phyloP scores from a whole-genome alignment of 2,329 filamentous ascomycete genomes.

The Trichoderma koningiopsis region DNA sequence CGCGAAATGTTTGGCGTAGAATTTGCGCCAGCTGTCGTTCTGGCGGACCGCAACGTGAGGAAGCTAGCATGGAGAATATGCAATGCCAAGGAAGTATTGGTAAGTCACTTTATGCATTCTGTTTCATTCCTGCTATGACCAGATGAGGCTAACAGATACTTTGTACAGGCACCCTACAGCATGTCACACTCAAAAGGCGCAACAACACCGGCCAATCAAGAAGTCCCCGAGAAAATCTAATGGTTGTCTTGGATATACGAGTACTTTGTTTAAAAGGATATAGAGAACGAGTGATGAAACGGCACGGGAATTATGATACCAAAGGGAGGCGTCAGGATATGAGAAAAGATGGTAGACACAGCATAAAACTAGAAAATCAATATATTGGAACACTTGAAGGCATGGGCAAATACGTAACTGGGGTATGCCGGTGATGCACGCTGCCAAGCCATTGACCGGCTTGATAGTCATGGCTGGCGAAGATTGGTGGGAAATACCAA shows the following conservation, averaged over 20 bases:
- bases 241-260: neutral
- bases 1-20: slow-evolving; percentile 97
- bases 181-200: slow-evolving; percentile 67
- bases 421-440: no score
- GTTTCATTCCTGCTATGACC: neutral
- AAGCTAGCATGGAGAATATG: slow-evolving; percentile 94
- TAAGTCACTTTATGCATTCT: slow-evolving; percentile 21
- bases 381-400: neutral
- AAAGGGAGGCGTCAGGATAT: slow-evolving; percentile 23
- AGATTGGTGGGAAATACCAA: neutral
- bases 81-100: slow-evolving; percentile 83
- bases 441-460: neutral
- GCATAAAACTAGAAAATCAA: neutral
- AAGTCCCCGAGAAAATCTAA: slow-evolving; percentile 35
- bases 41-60: slow-evolving; percentile 84
- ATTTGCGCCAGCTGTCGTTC: slow-evolving; percentile 88
- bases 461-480: neutral
- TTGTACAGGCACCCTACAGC: slow-evolving; percentile 66
- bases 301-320: slow-evolving; percentile 2
- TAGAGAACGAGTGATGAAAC: slow-evolving; percentile 1
- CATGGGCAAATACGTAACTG: neutral
- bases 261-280: neutral
- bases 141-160: neutral
- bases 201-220: slow-evolving; percentile 57
- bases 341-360: neutral